A percentile compares a stretch with the other conserved stretches of the same genome.
Evolutionary conservation across 2,329 filamentous ascomycete genomes (phyloP).

Genomic region (Aspergillus sp.): DNA sequence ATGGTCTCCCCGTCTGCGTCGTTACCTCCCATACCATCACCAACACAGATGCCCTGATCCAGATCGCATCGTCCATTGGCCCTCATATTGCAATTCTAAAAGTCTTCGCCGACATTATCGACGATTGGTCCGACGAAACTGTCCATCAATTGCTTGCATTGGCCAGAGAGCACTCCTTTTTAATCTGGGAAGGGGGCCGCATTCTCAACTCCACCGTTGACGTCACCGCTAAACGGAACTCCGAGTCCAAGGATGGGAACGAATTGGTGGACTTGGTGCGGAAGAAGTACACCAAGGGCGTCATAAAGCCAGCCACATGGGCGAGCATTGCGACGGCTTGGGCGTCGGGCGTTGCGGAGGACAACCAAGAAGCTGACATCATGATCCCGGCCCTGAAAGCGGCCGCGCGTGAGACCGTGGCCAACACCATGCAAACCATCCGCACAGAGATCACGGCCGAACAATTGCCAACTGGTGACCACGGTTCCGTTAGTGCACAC

Average conservation of each 20-base stretch:
- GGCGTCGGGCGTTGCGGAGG: conserved; percentile 27
- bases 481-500: conserved; percentile 7
- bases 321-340: conserved; percentile 32
- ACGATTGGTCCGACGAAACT: conserved; percentile 52
- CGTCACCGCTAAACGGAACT: conserved; percentile 20
- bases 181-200: conserved; percentile 36
- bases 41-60: conserved; percentile 47
- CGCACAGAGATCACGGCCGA: conserved; percentile 34
- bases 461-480: conserved; percentile 6
- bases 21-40: conserved; percentile 52
- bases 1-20: conserved; percentile 31
- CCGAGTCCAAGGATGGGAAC: conserved; percentile 22
- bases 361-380: conserved; percentile 33
- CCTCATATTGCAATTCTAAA: conserved; percentile 54
- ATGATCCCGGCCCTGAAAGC: conserved; percentile 35
- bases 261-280: conserved; percentile 27
- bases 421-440: conserved; percentile 31
- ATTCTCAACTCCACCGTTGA: conserved; percentile 31
- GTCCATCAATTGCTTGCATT: conserved; percentile 31
- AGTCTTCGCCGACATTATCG: conserved; percentile 54
- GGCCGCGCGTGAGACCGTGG: conserved; percentile 35
- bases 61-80: conserved; percentile 50
- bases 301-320: conserved; percentile 32
- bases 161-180: conserved; percentile 30
- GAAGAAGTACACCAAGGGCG: conserved; percentile 33